phyloP scores from a whole-genome alignment of 106 monocot genomes.

The Dioscorea alata region DNA sequence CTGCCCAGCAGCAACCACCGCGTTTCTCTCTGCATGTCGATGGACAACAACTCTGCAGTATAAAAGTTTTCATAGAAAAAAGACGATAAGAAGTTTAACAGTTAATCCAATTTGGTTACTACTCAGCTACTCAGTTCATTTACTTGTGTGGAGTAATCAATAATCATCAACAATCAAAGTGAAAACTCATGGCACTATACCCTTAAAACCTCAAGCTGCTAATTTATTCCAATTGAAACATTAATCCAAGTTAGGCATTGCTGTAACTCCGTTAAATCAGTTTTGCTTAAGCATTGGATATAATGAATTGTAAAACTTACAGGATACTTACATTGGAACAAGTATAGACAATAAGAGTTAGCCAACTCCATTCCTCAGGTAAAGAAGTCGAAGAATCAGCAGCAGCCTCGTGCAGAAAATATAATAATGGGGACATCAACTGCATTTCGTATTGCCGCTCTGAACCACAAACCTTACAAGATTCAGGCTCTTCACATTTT shows the following conservation, averaged over 20 bases:
- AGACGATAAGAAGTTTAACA: too few relatives aligned
- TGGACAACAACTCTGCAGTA: slow-evolving; percentile 43
- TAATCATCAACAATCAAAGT: too few relatives aligned
- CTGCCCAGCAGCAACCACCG: slow-evolving; percentile 32
- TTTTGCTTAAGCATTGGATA: not conserved
- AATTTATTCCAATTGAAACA: too few relatives aligned
- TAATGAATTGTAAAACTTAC: too few relatives aligned
- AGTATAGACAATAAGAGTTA: slow-evolving; percentile 72
- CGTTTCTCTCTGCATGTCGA: slow-evolving; percentile 9
- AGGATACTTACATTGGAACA: slow-evolving; percentile 63
- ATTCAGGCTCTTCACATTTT: slow-evolving; percentile 27
- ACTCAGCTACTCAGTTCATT: too few relatives aligned
- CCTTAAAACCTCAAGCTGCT: too few relatives aligned
- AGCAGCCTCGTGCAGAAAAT: slow-evolving; percentile 77
- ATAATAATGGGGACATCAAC: slow-evolving; percentile 82
- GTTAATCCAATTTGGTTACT: too few relatives aligned
- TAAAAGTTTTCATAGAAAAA: too few relatives aligned
- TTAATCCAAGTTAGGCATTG: too few relatives aligned
- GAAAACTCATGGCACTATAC: too few relatives aligned
- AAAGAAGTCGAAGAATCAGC: slow-evolving; percentile 27
- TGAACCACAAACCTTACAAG: slow-evolving; percentile 67
- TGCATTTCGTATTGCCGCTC: slow-evolving; percentile 71
- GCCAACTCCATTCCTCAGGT: slow-evolving; percentile 73
- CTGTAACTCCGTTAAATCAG: too few relatives aligned
- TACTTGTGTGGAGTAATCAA: too few relatives aligned